Base-by-base conservation (phyloP, 2,329 filamentous ascomycete genomes). In the Diaporthe aspalathi region DNA sequence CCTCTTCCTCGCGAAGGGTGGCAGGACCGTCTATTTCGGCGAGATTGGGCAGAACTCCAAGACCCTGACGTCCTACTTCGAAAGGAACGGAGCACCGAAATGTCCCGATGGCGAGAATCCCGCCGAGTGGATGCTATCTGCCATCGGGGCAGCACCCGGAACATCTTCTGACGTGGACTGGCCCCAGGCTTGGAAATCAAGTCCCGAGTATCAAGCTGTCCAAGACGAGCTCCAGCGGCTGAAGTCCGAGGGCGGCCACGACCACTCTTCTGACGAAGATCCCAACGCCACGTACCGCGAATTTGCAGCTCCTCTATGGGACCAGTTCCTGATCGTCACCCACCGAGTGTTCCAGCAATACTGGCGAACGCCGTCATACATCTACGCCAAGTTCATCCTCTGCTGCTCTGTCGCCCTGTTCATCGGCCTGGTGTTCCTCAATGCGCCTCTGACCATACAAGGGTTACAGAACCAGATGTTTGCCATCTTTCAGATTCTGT, bases 401-500 rank as follows among this genome's bases (percentile, higher is more conserved):
- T 94, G 91, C 78, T 83, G 88, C 29, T 81, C 90, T 20, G 83
- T 88, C 43, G 83, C 91, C 5, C 86, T 97, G 16, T 97, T 95
- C 80, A 93, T 96, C 76, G 94, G 93, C 38, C 94, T 95, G 80
- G 91, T 92, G 67, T 94, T 96, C 82, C 93, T 89, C 86, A 87
- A 89, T 50, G 90, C 92, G 1, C 89, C 90, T 38, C 91, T 91
- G 81, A 90, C 89, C 12, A 88, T 92, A 52, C 92, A 94, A 78
- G 94, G 94, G 67, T 85, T 97, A 16, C 93, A 95, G 81, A 95
- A 96, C 82, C 92, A 95, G 76, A 91, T 95, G 86, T 97, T 97
- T 79, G 88, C 90, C 78, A 92, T 96, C 74, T 97, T 97, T 86
- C 93, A 95, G 87, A 83, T 95, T 70, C 84, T 93, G 71, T 95